These are phyloP conservation scores for Ophiostoma populinum DNA, from an alignment of 2,329 filamentous ascomycete genomes.

Conservation along the genomic window DNA sequence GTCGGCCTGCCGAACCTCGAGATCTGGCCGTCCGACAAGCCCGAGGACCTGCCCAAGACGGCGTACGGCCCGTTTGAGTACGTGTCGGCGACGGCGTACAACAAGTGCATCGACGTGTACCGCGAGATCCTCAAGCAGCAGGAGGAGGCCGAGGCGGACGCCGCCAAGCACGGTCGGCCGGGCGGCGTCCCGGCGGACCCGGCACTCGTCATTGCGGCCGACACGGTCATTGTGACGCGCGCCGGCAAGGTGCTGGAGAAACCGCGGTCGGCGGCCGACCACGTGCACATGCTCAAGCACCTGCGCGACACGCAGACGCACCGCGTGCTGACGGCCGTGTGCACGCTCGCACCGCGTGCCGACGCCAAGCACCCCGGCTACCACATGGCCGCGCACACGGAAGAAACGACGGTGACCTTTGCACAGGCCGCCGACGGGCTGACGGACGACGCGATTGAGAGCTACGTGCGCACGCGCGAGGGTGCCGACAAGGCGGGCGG, in stretches of 20 bases:
- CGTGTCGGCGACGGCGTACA: constrained; percentile 67
- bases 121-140: constrained; percentile 21
- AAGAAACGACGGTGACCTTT: constrained; percentile 87
- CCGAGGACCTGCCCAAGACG: constrained; percentile 70
- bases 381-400: constrained; percentile 59
- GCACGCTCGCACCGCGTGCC: constrained; percentile 63
- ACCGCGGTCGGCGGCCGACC: constrained; percentile 63
- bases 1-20: constrained; percentile 69
- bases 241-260: constrained; percentile 78
- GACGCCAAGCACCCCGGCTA: constrained; percentile 77
- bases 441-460: constrained; percentile 65
- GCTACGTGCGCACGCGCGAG: constrained; percentile 69
- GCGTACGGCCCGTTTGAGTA: constrained; percentile 71
- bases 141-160: constrained; percentile 15
- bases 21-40: constrained; percentile 63
- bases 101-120: constrained; percentile 67
- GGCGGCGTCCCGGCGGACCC: constrained; percentile 40
- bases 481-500: constrained; percentile 93
- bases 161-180: constrained; percentile 6
- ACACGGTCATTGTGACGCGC: constrained; percentile 71
- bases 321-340: constrained; percentile 73
- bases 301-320: constrained; percentile 64
- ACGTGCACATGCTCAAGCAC: constrained; percentile 67
- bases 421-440: constrained; percentile 41
- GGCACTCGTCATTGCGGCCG: constrained; percentile 71